Conservation (phyloP, 441 rosid species). For the Brassica balearica region DNA sequence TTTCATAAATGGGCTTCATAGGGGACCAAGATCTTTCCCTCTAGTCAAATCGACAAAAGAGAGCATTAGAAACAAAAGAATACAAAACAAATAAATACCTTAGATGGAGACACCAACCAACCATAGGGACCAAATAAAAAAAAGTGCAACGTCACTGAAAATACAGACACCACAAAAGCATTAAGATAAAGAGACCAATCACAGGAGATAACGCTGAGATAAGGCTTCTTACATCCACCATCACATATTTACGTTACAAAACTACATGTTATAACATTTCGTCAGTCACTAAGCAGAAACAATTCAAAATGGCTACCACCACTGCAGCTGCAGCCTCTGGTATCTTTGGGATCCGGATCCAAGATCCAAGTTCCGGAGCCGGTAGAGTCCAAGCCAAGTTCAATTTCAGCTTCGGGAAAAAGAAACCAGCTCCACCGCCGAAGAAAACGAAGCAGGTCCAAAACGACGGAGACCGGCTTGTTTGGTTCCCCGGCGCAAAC, state of each 20-base stretch:
- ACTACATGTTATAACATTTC: constrained; percentile 38
- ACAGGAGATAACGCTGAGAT: constrained; percentile 44
- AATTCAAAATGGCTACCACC: constrained; percentile 50
- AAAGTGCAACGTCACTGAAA: constrained; percentile 36
- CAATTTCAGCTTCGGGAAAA: constrained; percentile 49
- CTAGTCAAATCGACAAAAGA: constrained; percentile 28
- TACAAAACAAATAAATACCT: constrained; percentile 23
- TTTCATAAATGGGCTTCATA: constrained; percentile 13
- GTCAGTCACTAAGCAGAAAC: constrained; percentile 24
- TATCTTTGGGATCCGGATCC: constrained; percentile 56
- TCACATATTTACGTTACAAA: constrained; percentile 31
- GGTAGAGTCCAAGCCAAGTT: constrained; percentile 65
- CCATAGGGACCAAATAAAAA: constrained; percentile 19
- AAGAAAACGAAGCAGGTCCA: constrained; percentile 47
- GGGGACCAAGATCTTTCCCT: constrained; percentile 24
- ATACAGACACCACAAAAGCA: constrained; percentile 40
- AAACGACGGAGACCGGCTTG: constrained; percentile 54
- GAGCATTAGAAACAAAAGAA: constrained; percentile 20
- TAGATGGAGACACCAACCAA: constrained; percentile 24
- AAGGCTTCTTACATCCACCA: constrained; percentile 41
- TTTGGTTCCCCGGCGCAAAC: constrained; percentile 69
- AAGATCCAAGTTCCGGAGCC: constrained; percentile 38
- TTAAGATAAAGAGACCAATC: constrained; percentile 37
- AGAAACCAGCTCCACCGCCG: constrained; percentile 52
- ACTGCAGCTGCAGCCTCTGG: constrained; percentile 56